A percentile compares a stretch with the other conserved stretches of the same genome.
These are phyloP conservation scores for Botrytis fabae DNA, from an alignment of 2,329 filamentous ascomycete genomes.

Conservation along the genomic window DNA sequence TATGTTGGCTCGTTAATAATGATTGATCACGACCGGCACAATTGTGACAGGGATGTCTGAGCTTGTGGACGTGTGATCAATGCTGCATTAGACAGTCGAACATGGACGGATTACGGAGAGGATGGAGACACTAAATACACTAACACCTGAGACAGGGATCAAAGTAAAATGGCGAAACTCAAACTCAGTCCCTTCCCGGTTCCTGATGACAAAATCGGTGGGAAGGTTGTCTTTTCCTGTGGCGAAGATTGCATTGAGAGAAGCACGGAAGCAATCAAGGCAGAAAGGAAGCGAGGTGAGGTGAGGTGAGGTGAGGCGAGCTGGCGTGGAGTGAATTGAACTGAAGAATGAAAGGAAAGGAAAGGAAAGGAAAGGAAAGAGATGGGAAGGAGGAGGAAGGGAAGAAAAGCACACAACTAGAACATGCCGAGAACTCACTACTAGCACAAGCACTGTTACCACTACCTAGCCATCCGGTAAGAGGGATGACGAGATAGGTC, in stretches of 20 bases:
- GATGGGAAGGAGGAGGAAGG: too few relatives aligned
- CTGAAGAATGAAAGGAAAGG: too few relatives aligned
- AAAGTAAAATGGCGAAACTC: neutral
- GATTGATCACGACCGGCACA: neutral
- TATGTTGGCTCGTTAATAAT: constrained; percentile 10
- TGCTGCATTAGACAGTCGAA: constrained; percentile 3
- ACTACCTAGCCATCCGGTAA: neutral
- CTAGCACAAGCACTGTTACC: neutral
- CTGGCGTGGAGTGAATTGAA: too few relatives aligned
- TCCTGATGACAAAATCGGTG: too few relatives aligned
- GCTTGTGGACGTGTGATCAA: constrained; percentile 10
- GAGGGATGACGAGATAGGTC: neutral
- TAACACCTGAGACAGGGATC: neutral
- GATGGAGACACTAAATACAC: constrained; percentile 3
- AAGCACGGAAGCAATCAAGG: too few relatives aligned
- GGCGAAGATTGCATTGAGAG: too few relatives aligned
- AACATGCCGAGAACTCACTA: too few relatives aligned
- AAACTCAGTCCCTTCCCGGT: neutral
- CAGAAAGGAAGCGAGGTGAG: too few relatives aligned
- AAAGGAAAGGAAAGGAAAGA: too few relatives aligned
- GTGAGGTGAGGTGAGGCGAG: too few relatives aligned
- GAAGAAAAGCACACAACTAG: neutral
- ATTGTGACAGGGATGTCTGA: neutral
- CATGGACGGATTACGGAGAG: neutral
- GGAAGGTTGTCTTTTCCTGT: too few relatives aligned